Evolutionary conservation across 2,329 filamentous ascomycete species (phyloP), one percentile per base, ranked within the genome.

Genomic region (Fusarium austroafricanum): DNA sequence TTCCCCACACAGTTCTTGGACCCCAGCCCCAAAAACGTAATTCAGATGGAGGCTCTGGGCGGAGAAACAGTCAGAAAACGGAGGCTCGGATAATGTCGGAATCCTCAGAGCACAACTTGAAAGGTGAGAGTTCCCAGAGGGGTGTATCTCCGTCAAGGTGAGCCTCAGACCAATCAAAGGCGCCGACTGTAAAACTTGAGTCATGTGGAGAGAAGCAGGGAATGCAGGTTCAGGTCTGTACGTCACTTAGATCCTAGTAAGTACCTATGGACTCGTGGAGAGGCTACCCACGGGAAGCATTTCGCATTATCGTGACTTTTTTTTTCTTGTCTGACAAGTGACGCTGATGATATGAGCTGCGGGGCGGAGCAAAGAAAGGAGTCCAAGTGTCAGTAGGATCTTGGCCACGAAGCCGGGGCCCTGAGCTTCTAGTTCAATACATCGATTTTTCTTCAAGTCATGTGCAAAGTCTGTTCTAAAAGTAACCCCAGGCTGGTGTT

Each of bases 21-120:
- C 69, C 70, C 55, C 68, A 71, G 69, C 52, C 53, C 55, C 56
- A 61, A 60, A 60, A 73, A 73, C 71, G 71, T 71, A 71, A 71
- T 64, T 44, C 40, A 63, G 62, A 73, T 71, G 68, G 71, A 72
- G 68, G 56, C 61, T 71, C 65, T 70, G 47, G 47, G 57, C 54
- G 50, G 57, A 51, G 57, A 62, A 70, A 70, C 67, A 62, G 66
- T 67, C 52, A 64, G 40, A 64, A 64, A 65, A 72, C 64, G 67
- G 70, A 54, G 42, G 17, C 11, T 68, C 71, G 71, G 71, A 55
- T 55, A 51, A 73, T 64, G 38, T 72, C 71, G 71, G 71, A 58
- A 73, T 31, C 28, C 18, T 20, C 17, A 15, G 61, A 31, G 29
- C 29, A 31, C 11, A 11, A 14, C 51, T 50, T 58, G 21, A 21